A percentile compares a stretch with the other conserved stretches of the same genome.
phyloP scores from a whole-genome alignment of 2,329 filamentous ascomycete genomes.

The Biscogniauxia marginata region DNA sequence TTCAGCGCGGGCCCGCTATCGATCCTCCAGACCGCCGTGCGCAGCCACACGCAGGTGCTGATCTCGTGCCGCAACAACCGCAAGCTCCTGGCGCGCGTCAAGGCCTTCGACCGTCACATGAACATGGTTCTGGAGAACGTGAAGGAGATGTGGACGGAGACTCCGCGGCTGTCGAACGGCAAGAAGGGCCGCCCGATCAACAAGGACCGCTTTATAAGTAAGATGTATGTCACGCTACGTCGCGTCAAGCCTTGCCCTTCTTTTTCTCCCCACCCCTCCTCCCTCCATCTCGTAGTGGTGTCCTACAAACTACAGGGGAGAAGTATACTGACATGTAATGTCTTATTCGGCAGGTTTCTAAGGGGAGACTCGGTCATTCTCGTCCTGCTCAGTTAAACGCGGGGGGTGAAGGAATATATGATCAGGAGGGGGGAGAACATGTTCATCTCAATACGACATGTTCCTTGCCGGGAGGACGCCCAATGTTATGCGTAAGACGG shows the following conservation, averaged over 20 bases:
- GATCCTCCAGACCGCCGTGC: constrained; percentile 94
- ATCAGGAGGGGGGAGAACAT: constrained; percentile 1
- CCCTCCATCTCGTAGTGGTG: too few species aligned
- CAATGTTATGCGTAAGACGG: neutral
- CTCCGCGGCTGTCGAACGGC: constrained; percentile 74
- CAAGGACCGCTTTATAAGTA: constrained; percentile 97
- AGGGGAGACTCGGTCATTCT: constrained; percentile 86
- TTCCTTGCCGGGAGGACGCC: constrained; percentile 7
- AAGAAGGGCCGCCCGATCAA: constrained; percentile 91
- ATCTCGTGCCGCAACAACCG: constrained; percentile 98
- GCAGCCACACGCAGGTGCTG: constrained; percentile 90
- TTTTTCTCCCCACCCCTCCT: too few species aligned
- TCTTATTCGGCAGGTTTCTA: constrained; percentile 61
- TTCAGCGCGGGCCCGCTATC: constrained; percentile 80
- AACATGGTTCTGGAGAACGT: constrained; percentile 99
- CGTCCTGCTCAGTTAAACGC: constrained; percentile 71
- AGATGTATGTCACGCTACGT: constrained; percentile 65
- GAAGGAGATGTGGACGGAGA: constrained; percentile 99
- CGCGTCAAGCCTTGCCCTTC: neutral
- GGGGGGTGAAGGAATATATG: neutral
- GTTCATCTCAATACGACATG: constrained; percentile 4
- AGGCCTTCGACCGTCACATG: constrained; percentile 97
- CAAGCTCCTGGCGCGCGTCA: constrained; percentile 94
- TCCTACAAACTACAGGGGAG: neutral
- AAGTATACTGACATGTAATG: neutral